Evolutionary conservation across 495 filamentous ascomycete genomes (phyloP).

Genomic region (Antarctomyces pellizariae): DNA sequence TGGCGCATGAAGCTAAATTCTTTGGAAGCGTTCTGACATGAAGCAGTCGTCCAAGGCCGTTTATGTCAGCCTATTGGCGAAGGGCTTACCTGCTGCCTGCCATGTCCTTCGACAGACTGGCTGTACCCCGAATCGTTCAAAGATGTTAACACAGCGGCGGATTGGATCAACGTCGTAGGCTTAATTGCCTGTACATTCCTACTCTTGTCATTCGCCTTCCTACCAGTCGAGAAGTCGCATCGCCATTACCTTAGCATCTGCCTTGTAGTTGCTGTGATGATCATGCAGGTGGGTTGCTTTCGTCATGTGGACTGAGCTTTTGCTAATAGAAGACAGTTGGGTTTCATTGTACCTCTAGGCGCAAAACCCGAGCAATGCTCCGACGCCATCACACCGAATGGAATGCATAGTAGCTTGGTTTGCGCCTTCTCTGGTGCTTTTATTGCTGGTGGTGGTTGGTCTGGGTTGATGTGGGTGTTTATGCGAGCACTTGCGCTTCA

Average conservation of each 20-base stretch:
- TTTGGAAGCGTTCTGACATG: not conserved
- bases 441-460: slow-evolving; percentile 64
- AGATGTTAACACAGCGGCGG: slow-evolving; percentile 35
- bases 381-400: slow-evolving; percentile 78
- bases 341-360: slow-evolving; percentile 78
- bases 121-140: slow-evolving; percentile 57
- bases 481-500: slow-evolving; percentile 79
- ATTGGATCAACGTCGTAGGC: slow-evolving; percentile 59
- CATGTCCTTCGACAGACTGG: slow-evolving; percentile 72
- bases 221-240: slow-evolving; percentile 76
- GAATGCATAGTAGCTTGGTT: slow-evolving; percentile 58
- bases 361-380: slow-evolving; percentile 62
- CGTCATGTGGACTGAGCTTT: not conserved
- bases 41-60: slow-evolving; percentile 1
- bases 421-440: slow-evolving; percentile 82
- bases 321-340: slow-evolving; percentile 26
- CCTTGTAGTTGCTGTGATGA: slow-evolving; percentile 44
- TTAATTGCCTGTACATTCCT: slow-evolving; percentile 52
- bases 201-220: slow-evolving; percentile 54
- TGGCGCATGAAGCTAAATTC: slow-evolving; percentile 1
- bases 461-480: slow-evolving; percentile 71
- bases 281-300: slow-evolving; percentile 45
- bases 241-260: slow-evolving; percentile 84
- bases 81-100: slow-evolving; percentile 53
- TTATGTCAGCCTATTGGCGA: slow-evolving; percentile 22